phyloP scores from a whole-genome alignment of 768 basidiomycete species.

The Kwoniella newhampshirensis region DNA sequence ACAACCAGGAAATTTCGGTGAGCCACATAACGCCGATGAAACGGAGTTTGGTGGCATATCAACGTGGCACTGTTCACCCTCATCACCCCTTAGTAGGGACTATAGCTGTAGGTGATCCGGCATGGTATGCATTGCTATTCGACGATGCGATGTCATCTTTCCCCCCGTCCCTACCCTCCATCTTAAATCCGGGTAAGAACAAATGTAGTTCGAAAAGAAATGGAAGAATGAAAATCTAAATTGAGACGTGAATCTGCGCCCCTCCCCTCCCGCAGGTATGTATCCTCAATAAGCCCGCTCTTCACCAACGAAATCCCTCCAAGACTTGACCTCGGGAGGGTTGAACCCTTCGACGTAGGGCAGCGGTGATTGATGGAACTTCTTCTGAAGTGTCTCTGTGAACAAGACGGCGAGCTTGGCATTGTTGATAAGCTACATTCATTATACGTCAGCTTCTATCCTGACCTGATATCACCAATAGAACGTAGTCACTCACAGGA shows the following conservation, averaged over 20 bases:
- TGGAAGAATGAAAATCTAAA: background rate
- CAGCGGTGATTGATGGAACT: constrained; percentile 38
- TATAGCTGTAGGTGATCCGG: no score
- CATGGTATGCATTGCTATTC: no score
- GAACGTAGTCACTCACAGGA: constrained; percentile 39
- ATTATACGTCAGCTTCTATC: background rate
- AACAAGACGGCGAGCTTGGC: constrained; percentile 83
- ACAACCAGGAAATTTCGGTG: no score
- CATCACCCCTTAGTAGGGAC: no score
- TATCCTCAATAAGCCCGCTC: constrained; percentile 22
- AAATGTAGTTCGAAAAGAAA: background rate
- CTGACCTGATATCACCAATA: background rate
- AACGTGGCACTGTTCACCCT: no score
- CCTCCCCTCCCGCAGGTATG: background rate
- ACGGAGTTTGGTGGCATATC: no score
- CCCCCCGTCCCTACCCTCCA: background rate
- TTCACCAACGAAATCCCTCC: constrained; percentile 66
- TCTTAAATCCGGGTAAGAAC: background rate
- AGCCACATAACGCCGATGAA: no score
- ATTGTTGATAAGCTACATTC: constrained; percentile 75
- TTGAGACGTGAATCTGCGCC: background rate
- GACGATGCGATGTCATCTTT: background rate
- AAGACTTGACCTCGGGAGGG: constrained; percentile 85
- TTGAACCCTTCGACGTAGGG: constrained; percentile 82
- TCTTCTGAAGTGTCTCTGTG: constrained; percentile 69